A percentile compares a stretch with the other conserved stretches of the same genome.
Evolutionary conservation across 202 grass and related monocot genomes (phyloP).

Genomic region (Carex sylvatica): DNA sequence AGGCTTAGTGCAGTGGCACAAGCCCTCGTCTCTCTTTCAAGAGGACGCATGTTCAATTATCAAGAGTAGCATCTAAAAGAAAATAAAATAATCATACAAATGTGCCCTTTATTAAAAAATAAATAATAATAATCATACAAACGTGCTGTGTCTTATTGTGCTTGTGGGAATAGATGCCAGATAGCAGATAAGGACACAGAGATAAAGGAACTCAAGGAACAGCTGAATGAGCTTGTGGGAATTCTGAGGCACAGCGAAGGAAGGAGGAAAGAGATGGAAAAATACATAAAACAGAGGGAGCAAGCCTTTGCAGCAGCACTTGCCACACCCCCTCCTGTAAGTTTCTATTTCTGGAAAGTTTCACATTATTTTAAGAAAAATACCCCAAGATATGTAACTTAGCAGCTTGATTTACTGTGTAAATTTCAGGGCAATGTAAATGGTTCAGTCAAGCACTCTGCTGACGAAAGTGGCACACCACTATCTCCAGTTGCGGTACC

Average conservation of each 20-base stretch:
- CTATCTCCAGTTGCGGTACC: slow-evolving; percentile 87
- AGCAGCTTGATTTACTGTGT: not conserved
- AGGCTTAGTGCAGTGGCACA: too few species aligned
- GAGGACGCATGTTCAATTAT: too few species aligned
- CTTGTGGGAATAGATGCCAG: slow-evolving; percentile 58
- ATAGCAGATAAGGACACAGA: slow-evolving; percentile 80
- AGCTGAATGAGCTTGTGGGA: slow-evolving; percentile 83
- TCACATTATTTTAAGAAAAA: not conserved
- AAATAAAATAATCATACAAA: not conserved
- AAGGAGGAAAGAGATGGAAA: slow-evolving; percentile 82
- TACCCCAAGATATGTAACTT: not conserved
- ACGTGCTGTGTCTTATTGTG: slow-evolving; percentile 6
- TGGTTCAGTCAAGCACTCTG: slow-evolving; percentile 64
- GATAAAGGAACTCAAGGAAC: slow-evolving; percentile 94
- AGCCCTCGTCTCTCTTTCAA: too few species aligned
- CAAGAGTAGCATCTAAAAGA: too few species aligned
- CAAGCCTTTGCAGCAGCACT: slow-evolving; percentile 43
- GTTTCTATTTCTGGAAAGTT: not conserved
- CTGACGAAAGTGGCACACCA: slow-evolving; percentile 61
- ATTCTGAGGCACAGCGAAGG: slow-evolving; percentile 90
- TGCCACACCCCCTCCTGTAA: slow-evolving; percentile 52
- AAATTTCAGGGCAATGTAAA: slow-evolving; percentile 65
- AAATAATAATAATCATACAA: not conserved
- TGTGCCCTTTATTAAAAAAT: too few species aligned
- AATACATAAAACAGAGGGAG: slow-evolving; percentile 78